phyloP scores from a whole-genome alignment of 2,329 filamentous ascomycete genomes.

The Xylariomycetidae sp. region DNA sequence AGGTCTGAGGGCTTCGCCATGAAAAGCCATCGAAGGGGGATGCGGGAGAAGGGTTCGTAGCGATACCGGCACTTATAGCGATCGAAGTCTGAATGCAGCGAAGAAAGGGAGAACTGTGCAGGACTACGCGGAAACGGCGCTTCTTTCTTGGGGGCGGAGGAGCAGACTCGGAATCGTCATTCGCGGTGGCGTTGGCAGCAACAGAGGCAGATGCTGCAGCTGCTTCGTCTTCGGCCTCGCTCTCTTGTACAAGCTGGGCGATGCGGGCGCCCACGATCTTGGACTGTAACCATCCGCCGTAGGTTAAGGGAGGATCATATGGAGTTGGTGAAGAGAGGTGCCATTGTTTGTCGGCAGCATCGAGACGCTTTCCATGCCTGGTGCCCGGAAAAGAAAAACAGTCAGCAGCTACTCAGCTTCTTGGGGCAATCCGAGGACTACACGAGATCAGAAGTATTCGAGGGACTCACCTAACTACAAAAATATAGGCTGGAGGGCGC shows the following conservation, averaged over 20 bases:
- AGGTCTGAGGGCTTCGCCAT: slow-evolving; percentile 14
- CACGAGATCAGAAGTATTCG: slow-evolving; percentile 1
- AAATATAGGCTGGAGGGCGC: slow-evolving; percentile 42
- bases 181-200: too few relatives aligned
- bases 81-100: slow-evolving; percentile 90
- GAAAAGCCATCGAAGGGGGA: slow-evolving; percentile 18
- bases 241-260: slow-evolving; percentile 59
- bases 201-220: too few relatives aligned
- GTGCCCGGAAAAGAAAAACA: neutral
- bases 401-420: too few relatives aligned
- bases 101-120: slow-evolving; percentile 91
- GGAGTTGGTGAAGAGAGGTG: slow-evolving; percentile 87
- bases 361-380: slow-evolving; percentile 87
- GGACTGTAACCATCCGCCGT: slow-evolving; percentile 87
- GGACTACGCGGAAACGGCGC: slow-evolving; percentile 68
- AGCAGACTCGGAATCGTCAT: slow-evolving; percentile 5
- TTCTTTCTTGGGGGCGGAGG: slow-evolving; percentile 36
- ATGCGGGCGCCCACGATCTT: slow-evolving; percentile 78
- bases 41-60: slow-evolving; percentile 46
- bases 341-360: slow-evolving; percentile 93
- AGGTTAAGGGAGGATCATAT: slow-evolving; percentile 92
- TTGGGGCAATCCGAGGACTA: neutral
- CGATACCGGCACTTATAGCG: slow-evolving; percentile 78
- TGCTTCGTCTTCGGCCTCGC: slow-evolving; percentile 35
- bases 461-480: slow-evolving; percentile 38